A percentile compares a stretch with the other conserved stretches of the same genome.
Conservation (phyloP, 495 filamentous ascomycete genomes). For the Xylaria nigripes region DNA sequence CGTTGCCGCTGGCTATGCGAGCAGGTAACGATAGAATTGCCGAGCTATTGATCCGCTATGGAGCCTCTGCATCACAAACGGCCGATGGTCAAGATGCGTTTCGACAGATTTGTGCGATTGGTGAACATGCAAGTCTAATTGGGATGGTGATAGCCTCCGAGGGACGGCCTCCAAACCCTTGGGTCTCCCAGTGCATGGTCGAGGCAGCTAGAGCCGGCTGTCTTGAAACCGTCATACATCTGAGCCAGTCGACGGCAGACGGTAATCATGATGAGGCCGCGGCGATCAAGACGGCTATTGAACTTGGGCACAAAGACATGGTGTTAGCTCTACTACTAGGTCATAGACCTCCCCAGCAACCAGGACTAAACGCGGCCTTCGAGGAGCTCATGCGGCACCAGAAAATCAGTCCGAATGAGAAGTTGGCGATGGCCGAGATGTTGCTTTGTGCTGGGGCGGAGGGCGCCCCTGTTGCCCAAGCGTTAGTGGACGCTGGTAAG, state of each 20-base stretch:
- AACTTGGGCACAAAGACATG: slow-evolving; percentile 34
- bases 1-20: slow-evolving; percentile 35
- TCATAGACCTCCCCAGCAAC: slow-evolving; percentile 28
- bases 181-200: slow-evolving; percentile 36
- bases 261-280: slow-evolving; percentile 36
- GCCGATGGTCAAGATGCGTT: slow-evolving; percentile 38
- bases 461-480: slow-evolving; percentile 32
- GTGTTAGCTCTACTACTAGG: slow-evolving; percentile 39
- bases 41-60: slow-evolving; percentile 33
- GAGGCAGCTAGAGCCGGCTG: slow-evolving; percentile 37
- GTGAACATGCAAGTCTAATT: slow-evolving; percentile 31
- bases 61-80: slow-evolving; percentile 31
- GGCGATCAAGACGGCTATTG: slow-evolving; percentile 36
- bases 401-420: slow-evolving; percentile 36
- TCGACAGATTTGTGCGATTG: slow-evolving; percentile 32
- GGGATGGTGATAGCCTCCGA: slow-evolving; percentile 37
- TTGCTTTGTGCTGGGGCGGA: slow-evolving; percentile 39
- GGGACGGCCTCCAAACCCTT: slow-evolving; percentile 26
- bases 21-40: slow-evolving; percentile 28
- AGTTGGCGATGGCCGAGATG: slow-evolving; percentile 35
- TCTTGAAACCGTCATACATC: slow-evolving; percentile 34
- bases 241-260: slow-evolving; percentile 38
- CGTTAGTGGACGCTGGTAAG: slow-evolving; percentile 30
- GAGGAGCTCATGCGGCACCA: slow-evolving; percentile 29
- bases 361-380: slow-evolving; percentile 34